Conservation (phyloP, 345 rosid species). For the Ricinus communis region DNA sequence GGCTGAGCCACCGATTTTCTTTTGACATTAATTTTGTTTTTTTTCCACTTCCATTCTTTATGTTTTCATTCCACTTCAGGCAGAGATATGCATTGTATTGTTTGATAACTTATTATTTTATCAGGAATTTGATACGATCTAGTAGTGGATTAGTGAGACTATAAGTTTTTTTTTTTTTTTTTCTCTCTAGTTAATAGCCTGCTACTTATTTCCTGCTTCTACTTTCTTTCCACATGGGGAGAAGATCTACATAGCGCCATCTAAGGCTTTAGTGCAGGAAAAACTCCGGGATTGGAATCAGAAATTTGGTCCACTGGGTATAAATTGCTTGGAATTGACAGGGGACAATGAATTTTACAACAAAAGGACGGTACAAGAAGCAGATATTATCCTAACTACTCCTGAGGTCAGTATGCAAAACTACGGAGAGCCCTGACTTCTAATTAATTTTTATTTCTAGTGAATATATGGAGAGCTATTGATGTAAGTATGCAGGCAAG, state of each 20-base stretch:
- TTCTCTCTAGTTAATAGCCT: background rate
- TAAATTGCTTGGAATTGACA: slow-evolving; percentile 86
- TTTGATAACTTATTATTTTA: too few species aligned
- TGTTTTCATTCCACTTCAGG: background rate
- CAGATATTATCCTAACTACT: slow-evolving; percentile 88
- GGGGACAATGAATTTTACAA: slow-evolving; percentile 85
- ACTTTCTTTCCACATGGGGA: slow-evolving; percentile 27
- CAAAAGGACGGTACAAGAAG: slow-evolving; percentile 71
- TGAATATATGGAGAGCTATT: background rate
- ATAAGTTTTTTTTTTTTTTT: background rate
- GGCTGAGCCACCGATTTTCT: background rate
- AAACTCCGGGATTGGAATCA: slow-evolving; percentile 91
- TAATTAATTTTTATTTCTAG: background rate
- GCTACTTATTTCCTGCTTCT: slow-evolving; percentile 9
- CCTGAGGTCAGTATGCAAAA: slow-evolving; percentile 70
- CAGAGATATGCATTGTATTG: background rate
- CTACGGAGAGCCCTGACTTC: background rate
- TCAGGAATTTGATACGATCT: too few species aligned
- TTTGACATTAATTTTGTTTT: background rate
- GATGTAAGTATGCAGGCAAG: background rate
- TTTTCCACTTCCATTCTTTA: background rate
- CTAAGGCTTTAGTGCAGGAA: slow-evolving; percentile 96
- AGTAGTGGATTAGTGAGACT: too few species aligned
- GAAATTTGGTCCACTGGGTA: slow-evolving; percentile 77
- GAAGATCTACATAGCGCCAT: slow-evolving; percentile 89